Evolutionary conservation across 1,284 basidiomycete genomes (phyloP), one percentile per base, ranked within the genome.

Genomic region (Tilletiopsis washingtonensis): DNA sequence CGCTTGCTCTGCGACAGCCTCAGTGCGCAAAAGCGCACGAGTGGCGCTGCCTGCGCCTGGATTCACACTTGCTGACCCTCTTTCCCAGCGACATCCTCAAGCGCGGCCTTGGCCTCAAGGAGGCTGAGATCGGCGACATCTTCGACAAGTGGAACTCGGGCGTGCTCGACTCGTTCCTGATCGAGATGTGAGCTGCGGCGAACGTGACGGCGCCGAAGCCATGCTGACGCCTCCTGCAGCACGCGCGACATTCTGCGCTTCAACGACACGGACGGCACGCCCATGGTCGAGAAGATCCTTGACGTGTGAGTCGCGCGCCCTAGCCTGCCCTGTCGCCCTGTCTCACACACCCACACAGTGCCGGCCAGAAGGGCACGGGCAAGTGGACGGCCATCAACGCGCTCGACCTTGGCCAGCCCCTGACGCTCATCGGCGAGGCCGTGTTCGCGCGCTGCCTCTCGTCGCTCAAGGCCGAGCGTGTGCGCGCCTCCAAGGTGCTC

Each of bases 331-430:
- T n/a, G n/a, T n/a, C n/a, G n/a, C n/a, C n/a, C n/a, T n/a, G n/a
- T n/a, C n/a, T n/a, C n/a, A n/a, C n/a, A n/a, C n/a, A n/a, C n/a
- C n/a, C n/a, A n/a, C n/a, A n/a, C n/a, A n/a, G 59, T 17, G 94
- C 94, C 59, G 94, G 93, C 53, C 94, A 99, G 77, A 99, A 99
- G 80, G 94, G 94, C 75, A 99, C 94, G 62, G 94, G 94, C 54
- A 98, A 98, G 78, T 99, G 94, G 94, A 99, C 94, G 56, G 94
- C 94, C 60, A 88, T 97, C 73, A 88, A 91, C 74, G 94, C 94
- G 56, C 84, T 98, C 62, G 94, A 99, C 71, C 85, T 91, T 64
- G 93, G 93, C 71, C 71, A 74, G 54, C 74, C 72, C 85, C 91
- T 98, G 69, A 99, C 94, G 59, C 83, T 99, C 67, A 98, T 98